A percentile compares a stretch with the other conserved stretches of the same genome.
Evolutionary conservation across 2,329 filamentous ascomycete species (phyloP).

Genomic region (Teratosphaeria epicoccoides): DNA sequence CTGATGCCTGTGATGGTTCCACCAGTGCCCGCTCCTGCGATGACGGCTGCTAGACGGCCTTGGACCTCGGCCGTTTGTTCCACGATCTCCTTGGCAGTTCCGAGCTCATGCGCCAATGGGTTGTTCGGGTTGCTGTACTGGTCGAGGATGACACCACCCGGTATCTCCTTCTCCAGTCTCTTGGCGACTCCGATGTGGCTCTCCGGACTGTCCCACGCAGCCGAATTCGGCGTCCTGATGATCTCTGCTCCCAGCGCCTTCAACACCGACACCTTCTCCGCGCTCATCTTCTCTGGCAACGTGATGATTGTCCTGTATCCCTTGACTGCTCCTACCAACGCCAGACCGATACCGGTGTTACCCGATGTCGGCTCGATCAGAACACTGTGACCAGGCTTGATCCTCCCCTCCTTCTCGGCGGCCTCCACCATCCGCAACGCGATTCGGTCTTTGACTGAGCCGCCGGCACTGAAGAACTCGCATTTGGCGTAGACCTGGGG

Average conservation of each 20-base stretch:
- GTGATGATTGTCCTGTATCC: slow-evolving; percentile 99
- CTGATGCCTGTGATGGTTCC: slow-evolving; percentile 90
- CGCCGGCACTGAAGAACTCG: slow-evolving; percentile 51
- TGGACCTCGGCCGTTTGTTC: slow-evolving; percentile 54
- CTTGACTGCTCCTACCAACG: slow-evolving; percentile 88
- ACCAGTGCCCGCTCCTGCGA: slow-evolving; percentile 89
- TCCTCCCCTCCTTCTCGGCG: slow-evolving; percentile 79
- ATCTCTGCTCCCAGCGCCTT: slow-evolving; percentile 92
- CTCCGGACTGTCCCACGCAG: slow-evolving; percentile 87
- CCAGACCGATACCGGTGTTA: slow-evolving; percentile 94
- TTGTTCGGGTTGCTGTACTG: slow-evolving; percentile 92
- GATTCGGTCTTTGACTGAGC: slow-evolving; percentile 86
- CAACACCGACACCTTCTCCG: slow-evolving; percentile 92
- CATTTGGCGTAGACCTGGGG: slow-evolving; percentile 40
- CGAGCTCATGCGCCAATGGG: slow-evolving; percentile 82
- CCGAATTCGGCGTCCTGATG: slow-evolving; percentile 92
- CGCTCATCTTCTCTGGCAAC: slow-evolving; percentile 97
- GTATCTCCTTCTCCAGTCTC: slow-evolving; percentile 85
- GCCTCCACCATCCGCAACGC: slow-evolving; percentile 95
- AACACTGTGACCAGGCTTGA: slow-evolving; percentile 85
- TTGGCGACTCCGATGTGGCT: slow-evolving; percentile 92
- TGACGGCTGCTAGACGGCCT: slow-evolving; percentile 69
- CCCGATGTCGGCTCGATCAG: slow-evolving; percentile 96
- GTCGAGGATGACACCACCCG: slow-evolving; percentile 92
- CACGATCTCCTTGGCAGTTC: slow-evolving; percentile 96